Conservation (phyloP, 1,284 basidiomycete genomes). For the Abortiporus biennis region DNA sequence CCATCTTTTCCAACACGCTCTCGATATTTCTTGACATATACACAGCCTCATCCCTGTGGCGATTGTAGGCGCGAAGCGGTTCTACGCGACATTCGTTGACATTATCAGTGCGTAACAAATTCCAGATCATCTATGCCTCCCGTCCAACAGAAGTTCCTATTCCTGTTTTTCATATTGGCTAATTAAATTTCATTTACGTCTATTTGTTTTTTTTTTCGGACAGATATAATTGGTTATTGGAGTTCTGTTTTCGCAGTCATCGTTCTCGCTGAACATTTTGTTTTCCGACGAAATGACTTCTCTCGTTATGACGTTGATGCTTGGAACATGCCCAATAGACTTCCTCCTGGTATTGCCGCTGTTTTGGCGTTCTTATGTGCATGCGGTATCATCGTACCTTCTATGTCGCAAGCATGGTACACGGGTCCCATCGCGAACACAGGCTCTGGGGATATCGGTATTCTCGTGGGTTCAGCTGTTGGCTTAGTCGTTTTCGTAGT, state of each 20-base stretch:
- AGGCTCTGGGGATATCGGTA: slow-evolving; percentile 53
- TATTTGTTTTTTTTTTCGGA: too few relatives aligned
- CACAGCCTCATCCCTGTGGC: slow-evolving; percentile 51
- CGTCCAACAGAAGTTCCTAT: not conserved
- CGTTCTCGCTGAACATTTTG: slow-evolving; percentile 49
- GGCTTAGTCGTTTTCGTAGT: slow-evolving; percentile 32
- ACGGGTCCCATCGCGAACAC: slow-evolving; percentile 37
- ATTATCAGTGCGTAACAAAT: slow-evolving; percentile 38
- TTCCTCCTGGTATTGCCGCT: slow-evolving; percentile 45
- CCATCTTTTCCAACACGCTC: slow-evolving; percentile 9
- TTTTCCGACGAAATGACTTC: slow-evolving; percentile 42
- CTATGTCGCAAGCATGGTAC: slow-evolving; percentile 60
- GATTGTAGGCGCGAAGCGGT: slow-evolving; percentile 52
- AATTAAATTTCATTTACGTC: not conserved
- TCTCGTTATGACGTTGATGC: slow-evolving; percentile 25
- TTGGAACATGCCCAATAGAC: slow-evolving; percentile 32
- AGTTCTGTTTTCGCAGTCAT: slow-evolving; percentile 45
- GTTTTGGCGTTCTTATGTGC: slow-evolving; percentile 41
- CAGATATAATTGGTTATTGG: slow-evolving; percentile 57
- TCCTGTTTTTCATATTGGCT: slow-evolving; percentile 2
- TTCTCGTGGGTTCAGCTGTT: slow-evolving; percentile 41
- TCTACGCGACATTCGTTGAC: slow-evolving; percentile 53
- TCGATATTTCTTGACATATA: slow-evolving; percentile 10
- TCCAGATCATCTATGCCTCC: not conserved
- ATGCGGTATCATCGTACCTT: slow-evolving; percentile 48